Percentiles rank a stretch among this genome's conserved stretches.
Evolutionary conservation across 2,329 filamentous ascomycete genomes (phyloP).

Genomic region (Drechslerella dactyloides): DNA sequence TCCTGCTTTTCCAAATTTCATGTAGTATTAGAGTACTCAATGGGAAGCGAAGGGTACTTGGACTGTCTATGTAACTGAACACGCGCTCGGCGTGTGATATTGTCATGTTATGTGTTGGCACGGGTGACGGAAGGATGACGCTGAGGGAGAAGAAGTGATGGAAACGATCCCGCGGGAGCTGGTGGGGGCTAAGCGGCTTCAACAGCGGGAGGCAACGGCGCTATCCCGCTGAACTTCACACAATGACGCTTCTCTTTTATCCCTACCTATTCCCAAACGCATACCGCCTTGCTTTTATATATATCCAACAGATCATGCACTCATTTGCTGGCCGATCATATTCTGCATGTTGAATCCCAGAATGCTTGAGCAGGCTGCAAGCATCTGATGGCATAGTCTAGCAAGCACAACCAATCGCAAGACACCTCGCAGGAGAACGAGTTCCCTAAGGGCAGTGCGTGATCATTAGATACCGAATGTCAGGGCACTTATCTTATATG

Average conservation of each 20-base stretch:
- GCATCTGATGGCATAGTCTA: no score
- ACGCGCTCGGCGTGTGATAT: not conserved
- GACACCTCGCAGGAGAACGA: no score
- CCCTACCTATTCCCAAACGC: not conserved
- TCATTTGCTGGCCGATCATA: not conserved
- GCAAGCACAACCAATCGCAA: no score
- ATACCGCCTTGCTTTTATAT: not conserved
- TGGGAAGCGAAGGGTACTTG: not conserved
- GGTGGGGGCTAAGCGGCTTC: not conserved
- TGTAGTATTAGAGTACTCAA: not conserved
- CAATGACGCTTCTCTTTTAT: not conserved
- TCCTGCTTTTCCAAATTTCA: not conserved
- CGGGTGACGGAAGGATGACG: not conserved
- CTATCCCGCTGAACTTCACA: not conserved
- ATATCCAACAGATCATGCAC: not conserved
- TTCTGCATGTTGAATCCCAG: not conserved
- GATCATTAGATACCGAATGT: no score
- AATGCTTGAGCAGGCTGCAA: not conserved
- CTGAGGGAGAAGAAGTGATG: not conserved
- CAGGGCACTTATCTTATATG: no score
- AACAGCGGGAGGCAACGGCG: not conserved
- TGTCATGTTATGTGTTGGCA: slow-evolving; percentile 3
- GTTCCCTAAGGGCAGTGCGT: no score
- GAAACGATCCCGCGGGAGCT: not conserved
- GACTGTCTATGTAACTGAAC: slow-evolving; percentile 1